Base-by-base conservation (phyloP, 2,329 filamentous ascomycete species). In the Microdochium paspali region DNA sequence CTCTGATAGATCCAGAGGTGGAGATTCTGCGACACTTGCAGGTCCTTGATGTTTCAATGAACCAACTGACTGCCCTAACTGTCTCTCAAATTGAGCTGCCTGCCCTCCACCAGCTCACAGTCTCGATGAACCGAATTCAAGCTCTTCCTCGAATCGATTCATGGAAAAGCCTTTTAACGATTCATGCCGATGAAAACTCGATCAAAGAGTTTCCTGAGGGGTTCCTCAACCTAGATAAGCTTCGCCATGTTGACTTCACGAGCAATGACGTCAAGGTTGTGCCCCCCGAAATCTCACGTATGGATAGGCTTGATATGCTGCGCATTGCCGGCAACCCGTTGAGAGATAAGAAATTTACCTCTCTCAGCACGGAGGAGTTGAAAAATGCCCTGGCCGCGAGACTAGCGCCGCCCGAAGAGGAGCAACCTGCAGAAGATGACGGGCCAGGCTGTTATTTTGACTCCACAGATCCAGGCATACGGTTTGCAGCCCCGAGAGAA, bases 311-410 rank as follows among this genome's bases (percentile, higher is more conserved):
- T 10, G 76, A 81, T 20, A 83, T 83, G 60, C 76, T 97, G 39
- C 81, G 84, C 4, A 72, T 98, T 26, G 83, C 82, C 40, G 90
- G 89, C n/a, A 98, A 98, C 58, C 93, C 93, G 1, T 70, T 98
- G 13, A 77, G 87, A 13, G 90, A 96, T 61, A 90, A 86, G 61
- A 95, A 90, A 61, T 89, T 93, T 55, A 72, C 90, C 13, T 85
- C 80, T 1, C 87, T 94, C 68, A 77, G 77, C 21, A 90, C 87
- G 0, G 85, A 89, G 13, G 86, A 93, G 47, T 70, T 97, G 51
- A 95, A 95, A 65, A 77, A 79, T 39, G 80, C 83, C 40, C 68
- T 96, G 40, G 76, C 78, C 20, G 75, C 75, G 30, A 79, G 87
- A 24, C 68, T 90, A 51, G 77, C 82, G 60, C 79, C 86, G 20